These are phyloP conservation scores for Halenospora varia DNA, from an alignment of 495 filamentous ascomycete genomes.

Conservation along the genomic window DNA sequence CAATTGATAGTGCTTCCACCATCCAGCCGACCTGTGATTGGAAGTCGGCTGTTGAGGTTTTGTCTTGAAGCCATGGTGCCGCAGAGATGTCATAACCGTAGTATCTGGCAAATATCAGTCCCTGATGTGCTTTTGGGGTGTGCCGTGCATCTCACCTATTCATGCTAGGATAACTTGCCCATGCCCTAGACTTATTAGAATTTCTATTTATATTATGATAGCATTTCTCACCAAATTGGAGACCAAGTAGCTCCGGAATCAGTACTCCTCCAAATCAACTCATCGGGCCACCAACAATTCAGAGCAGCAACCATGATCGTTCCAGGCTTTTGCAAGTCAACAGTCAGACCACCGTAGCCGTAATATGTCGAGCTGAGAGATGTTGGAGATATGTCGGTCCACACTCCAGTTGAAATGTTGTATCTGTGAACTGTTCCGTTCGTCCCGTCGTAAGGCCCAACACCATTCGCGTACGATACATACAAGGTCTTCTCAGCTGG, in stretches of 20 bases:
- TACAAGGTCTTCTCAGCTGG: constrained; percentile 51
- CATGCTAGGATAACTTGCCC: constrained; percentile 41
- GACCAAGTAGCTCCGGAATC: constrained; percentile 38
- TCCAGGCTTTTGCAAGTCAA: constrained; percentile 51
- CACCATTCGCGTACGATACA: constrained; percentile 50
- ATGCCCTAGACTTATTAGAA: constrained; percentile 38
- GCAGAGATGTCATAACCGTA: constrained; percentile 32
- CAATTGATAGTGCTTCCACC: constrained; percentile 57
- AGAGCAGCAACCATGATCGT: constrained; percentile 51
- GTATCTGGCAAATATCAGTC: constrained; percentile 32
- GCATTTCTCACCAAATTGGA: constrained; percentile 12
- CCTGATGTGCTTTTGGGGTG: background rate
- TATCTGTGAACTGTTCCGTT: constrained; percentile 49
- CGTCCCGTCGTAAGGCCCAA: constrained; percentile 52
- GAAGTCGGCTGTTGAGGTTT: constrained; percentile 21
- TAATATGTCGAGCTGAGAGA: constrained; percentile 37
- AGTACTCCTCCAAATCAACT: constrained; percentile 47
- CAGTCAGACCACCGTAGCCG: constrained; percentile 52
- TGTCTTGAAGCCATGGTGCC: constrained; percentile 28
- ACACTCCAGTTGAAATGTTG: constrained; percentile 40
- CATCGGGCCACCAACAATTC: constrained; percentile 59
- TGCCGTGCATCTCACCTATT: constrained; percentile 22
- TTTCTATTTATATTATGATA: background rate
- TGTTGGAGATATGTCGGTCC: constrained; percentile 53
- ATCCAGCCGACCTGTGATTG: constrained; percentile 52